Evolutionary conservation across 345 rosid species (phyloP).

Genomic region (Citrus medica): DNA sequence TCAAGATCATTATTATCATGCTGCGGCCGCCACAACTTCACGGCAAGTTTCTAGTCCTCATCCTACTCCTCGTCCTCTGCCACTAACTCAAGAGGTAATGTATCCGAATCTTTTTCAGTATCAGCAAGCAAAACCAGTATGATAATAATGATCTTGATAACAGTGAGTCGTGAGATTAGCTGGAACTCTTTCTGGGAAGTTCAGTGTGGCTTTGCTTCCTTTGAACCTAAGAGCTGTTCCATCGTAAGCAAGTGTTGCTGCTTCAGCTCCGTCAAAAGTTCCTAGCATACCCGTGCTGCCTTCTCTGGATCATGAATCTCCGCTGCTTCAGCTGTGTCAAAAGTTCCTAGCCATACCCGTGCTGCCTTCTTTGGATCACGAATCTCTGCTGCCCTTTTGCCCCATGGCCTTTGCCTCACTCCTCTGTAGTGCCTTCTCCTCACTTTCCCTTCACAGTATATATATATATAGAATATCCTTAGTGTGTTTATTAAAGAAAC

Average conservation of each 20-base stretch:
- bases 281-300: too few relatives aligned
- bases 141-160: conserved; percentile 9
- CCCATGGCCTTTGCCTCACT: conserved; percentile 60
- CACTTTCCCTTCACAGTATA: conserved; percentile 18
- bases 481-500: too few relatives aligned
- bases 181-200: conserved; percentile 77
- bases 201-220: conserved; percentile 86
- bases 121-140: conserved; percentile 24
- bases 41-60: neutral
- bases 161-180: conserved; percentile 13
- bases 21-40: neutral
- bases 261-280: too few relatives aligned
- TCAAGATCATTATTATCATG: conserved; percentile 18
- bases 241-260: conserved; percentile 74
- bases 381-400: conserved; percentile 53
- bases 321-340: conserved; percentile 60
- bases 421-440: conserved; percentile 48
- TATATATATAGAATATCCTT: too few relatives aligned
- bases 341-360: conserved; percentile 68
- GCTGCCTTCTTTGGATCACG: conserved; percentile 54
- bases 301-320: too few relatives aligned
- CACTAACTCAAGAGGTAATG: neutral
- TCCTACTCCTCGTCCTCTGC: conserved; percentile 8
- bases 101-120: conserved; percentile 20
- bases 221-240: conserved; percentile 81